Percentiles rank a stretch among this genome's conserved stretches.
phyloP scores from a whole-genome alignment of 2,329 filamentous ascomycete species.

The Neofusicoccum sp. region DNA sequence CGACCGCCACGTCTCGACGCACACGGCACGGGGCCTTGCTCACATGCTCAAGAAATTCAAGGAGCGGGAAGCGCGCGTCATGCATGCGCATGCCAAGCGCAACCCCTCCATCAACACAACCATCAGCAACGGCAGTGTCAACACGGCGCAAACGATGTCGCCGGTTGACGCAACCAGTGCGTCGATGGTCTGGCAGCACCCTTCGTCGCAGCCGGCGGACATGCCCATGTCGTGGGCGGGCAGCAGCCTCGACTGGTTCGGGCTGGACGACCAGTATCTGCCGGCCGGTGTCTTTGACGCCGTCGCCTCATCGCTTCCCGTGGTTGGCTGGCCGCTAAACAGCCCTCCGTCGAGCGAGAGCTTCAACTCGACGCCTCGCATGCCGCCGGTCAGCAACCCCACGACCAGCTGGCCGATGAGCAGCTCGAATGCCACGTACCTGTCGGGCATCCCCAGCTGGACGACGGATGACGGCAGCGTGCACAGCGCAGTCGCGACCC shows the following conservation, averaged over 20 bases:
- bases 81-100: conserved; percentile 11
- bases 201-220: neutral
- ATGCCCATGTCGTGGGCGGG: conserved; percentile 16
- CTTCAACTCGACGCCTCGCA: conserved; percentile 17
- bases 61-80: conserved; percentile 17
- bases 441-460: conserved; percentile 15
- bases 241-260: conserved; percentile 18
- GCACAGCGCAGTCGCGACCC: conserved; percentile 11
- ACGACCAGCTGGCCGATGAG: conserved; percentile 13
- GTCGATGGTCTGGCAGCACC: conserved; percentile 11
- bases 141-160: neutral
- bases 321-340: conserved; percentile 17
- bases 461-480: conserved; percentile 6
- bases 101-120: conserved; percentile 16
- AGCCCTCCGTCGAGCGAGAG: conserved; percentile 17
- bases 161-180: neutral
- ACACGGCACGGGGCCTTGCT: conserved; percentile 37
- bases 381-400: conserved; percentile 11
- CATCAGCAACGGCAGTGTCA: conserved; percentile 11
- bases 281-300: conserved; percentile 16
- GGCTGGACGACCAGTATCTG: conserved; percentile 16
- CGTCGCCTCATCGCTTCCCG: conserved; percentile 11
- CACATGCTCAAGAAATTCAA: conserved; percentile 33
- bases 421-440: conserved; percentile 10
- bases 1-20: conserved; percentile 38